phyloP scores from a whole-genome alignment of 768 basidiomycete genomes.

The Thelephora ganbajun region DNA sequence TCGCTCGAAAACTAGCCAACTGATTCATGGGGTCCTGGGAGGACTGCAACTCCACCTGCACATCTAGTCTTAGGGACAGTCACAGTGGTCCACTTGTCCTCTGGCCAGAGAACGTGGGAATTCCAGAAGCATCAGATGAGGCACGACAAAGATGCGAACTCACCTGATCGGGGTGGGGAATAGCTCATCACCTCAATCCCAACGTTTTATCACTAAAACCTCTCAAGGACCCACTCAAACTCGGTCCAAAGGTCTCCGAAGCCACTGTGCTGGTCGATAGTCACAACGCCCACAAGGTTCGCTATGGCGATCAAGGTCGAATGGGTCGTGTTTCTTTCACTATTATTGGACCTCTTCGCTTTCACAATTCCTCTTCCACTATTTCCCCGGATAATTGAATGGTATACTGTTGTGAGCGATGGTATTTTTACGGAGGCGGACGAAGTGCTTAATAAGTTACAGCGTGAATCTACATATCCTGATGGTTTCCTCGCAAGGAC shows the following conservation, averaged over 20 bases:
- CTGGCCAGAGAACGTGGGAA: no score
- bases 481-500: slow-evolving; percentile 62
- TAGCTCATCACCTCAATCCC: no score
- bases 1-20: no score
- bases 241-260: not conserved
- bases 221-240: no score
- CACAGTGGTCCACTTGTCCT: no score
- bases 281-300: not conserved
- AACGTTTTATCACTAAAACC: no score
- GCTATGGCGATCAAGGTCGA: slow-evolving; percentile 51
- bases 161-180: no score
- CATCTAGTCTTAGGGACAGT: no score
- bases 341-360: slow-evolving; percentile 82
- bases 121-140: no score
- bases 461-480: slow-evolving; percentile 64
- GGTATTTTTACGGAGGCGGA: not conserved
- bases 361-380: slow-evolving; percentile 94
- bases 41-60: no score
- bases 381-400: slow-evolving; percentile 94
- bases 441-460: not conserved
- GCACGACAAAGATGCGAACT: no score
- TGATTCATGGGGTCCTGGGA: no score
- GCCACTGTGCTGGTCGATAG: not conserved
- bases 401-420: slow-evolving; percentile 59
- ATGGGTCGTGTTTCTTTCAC: slow-evolving; percentile 74